Base-by-base conservation (phyloP, 495 filamentous ascomycete genomes). In the Trypethelium eluteriae region DNA sequence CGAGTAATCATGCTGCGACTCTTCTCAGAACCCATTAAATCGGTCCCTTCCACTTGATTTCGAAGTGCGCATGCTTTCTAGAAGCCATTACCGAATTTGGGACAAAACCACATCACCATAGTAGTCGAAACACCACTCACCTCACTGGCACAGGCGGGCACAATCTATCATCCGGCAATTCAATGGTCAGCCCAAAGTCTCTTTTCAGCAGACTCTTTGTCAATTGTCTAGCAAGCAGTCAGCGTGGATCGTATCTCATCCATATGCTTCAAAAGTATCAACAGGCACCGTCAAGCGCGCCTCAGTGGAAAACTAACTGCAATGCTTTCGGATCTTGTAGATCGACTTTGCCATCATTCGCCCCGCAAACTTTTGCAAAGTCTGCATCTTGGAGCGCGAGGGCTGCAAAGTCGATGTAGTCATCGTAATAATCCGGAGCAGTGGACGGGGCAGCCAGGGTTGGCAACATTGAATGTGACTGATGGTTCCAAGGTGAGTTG, bases 311-410 rank as follows among this genome's bases (percentile, higher is more conserved):
- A 14, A 68, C 76, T 66, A 75, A 86, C 85, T 89, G 85, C 9
- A 95, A 84, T 25, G 90, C 84, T 38, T 83, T 77, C 12, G 93
- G 90, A 73, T 96, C 83, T 38, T 82, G 87, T 71, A 98, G 98
- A 76, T 97, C 87, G 18, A 98, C 64, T 66, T 88, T 82, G 3
- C 82, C 82, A 70, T 88, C 87, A 47, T 69, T 74, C 38, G 57
- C 62, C 12, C 66, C 16, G 61, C 46, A 64, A 56, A 76, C 79
- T 70, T 84, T 84, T 1, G 83, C 83, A 72, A 89, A 89, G 2
- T 82, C 81, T 2, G 79, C 75, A 64, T 83, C 84, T 66, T 84
- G 78, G 3, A 82, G 68, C 2, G 86, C 86, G 11, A 90, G 77
- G 2, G 75, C 78, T 49, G 78, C 74, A 69, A 90, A 90, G 70